Conservation (phyloP, 2,329 filamentous ascomycete species). For the Aspergillus quadricinctus region DNA sequence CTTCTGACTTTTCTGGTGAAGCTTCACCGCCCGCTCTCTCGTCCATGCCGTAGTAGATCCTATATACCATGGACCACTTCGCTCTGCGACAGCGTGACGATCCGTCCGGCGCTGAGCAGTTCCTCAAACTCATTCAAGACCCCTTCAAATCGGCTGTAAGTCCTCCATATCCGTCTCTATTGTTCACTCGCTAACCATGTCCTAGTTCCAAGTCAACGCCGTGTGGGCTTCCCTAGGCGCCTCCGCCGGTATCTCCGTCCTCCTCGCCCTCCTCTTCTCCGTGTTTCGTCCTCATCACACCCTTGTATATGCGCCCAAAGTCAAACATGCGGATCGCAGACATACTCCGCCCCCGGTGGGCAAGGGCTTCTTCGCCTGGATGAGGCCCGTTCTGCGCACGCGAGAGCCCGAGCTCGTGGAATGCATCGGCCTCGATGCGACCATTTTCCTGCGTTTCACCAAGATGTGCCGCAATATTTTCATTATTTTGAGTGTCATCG, state of each 20-base stretch:
- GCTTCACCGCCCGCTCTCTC: neutral
- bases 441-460: conserved; percentile 81
- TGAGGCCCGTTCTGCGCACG: conserved; percentile 70
- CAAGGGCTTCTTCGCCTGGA: conserved; percentile 84
- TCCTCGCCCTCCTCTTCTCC: conserved; percentile 78
- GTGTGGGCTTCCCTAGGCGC: conserved; percentile 75
- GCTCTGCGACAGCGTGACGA: conserved; percentile 22
- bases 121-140: conserved; percentile 42
- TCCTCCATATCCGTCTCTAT: conserved; percentile 2
- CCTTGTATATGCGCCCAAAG: conserved; percentile 87
- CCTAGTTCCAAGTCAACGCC: conserved; percentile 55
- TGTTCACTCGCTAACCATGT: neutral
- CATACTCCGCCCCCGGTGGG: conserved; percentile 83
- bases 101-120: conserved; percentile 29
- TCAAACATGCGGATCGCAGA: conserved; percentile 86
- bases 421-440: conserved; percentile 86
- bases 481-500: conserved; percentile 64
- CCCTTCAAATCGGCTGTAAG: conserved; percentile 43
- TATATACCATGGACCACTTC: conserved; percentile 23
- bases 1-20: neutral
- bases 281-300: conserved; percentile 86
- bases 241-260: conserved; percentile 68
- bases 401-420: conserved; percentile 72
- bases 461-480: conserved; percentile 94
- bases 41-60: conserved; percentile 15